Conservation (phyloP, 495 filamentous ascomycete species). For the Aspergillus asperescens region DNA sequence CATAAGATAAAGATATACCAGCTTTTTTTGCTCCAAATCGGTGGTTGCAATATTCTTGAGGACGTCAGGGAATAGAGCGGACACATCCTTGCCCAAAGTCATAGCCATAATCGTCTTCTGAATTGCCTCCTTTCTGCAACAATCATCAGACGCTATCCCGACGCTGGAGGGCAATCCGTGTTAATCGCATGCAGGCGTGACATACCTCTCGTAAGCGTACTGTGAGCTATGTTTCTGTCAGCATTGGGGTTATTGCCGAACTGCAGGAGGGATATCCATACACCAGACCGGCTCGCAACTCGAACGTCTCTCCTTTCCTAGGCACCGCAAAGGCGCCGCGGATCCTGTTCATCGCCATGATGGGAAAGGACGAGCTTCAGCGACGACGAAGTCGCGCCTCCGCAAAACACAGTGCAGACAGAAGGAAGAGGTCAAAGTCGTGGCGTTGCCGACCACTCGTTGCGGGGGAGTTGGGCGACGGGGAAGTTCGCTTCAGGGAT, state of each 20-base stretch:
- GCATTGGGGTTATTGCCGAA: conserved; percentile 15
- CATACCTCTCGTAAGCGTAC: conserved; percentile 92
- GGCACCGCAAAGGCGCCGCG: conserved; percentile 87
- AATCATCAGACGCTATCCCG: conserved; percentile 25
- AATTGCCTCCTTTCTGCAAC: conserved; percentile 83
- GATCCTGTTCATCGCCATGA: conserved; percentile 94
- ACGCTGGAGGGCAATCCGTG: background rate
- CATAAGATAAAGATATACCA: conserved; percentile 98
- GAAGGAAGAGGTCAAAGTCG: conserved; percentile 10
- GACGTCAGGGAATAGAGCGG: conserved; percentile 93
- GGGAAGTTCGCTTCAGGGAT: conserved; percentile 31
- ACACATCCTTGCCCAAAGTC: conserved; percentile 98
- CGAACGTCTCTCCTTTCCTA: conserved; percentile 96
- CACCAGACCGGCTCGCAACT: conserved; percentile 92
- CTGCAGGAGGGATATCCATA: conserved; percentile 33
- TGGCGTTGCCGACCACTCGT: conserved; percentile 25
- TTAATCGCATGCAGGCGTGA: background rate
- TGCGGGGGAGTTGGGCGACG: conserved; percentile 34
- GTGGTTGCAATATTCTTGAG: conserved; percentile 96
- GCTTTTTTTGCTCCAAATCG: conserved; percentile 98
- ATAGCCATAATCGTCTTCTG: conserved; percentile 99
- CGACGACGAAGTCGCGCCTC: conserved; percentile 48
- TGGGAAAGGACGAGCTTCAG: conserved; percentile 32
- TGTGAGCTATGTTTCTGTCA: conserved; percentile 59
- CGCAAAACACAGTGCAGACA: conserved; percentile 27